phyloP scores from a whole-genome alignment of 2,329 filamentous ascomycete species.

The Botryotinia narcissicola region DNA sequence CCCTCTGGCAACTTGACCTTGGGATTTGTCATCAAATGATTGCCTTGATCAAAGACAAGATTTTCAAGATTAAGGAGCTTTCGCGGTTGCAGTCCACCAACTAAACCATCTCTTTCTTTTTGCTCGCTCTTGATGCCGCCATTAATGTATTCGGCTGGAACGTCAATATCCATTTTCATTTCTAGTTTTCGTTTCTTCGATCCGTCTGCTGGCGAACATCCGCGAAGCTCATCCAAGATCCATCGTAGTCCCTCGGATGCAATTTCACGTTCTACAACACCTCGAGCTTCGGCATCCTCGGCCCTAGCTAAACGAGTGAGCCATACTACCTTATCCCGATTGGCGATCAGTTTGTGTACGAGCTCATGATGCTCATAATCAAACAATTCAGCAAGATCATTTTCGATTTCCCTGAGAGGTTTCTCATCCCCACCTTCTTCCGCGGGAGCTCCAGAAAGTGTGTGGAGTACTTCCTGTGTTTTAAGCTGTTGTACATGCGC shows the following conservation, averaged over 20 bases:
- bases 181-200: conserved; percentile 67
- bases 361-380: conserved; percentile 95
- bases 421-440: conserved; percentile 79
- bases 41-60: conserved; percentile 94
- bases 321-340: conserved; percentile 94
- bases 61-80: conserved; percentile 93
- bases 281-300: conserved; percentile 73
- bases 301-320: conserved; percentile 82
- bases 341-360: conserved; percentile 85
- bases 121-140: conserved; percentile 51
- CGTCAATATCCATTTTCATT: conserved; percentile 93
- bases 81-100: conserved; percentile 81
- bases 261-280: conserved; percentile 85
- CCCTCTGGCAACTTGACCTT: conserved; percentile 92
- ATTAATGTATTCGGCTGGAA: conserved; percentile 59
- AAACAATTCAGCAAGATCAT: conserved; percentile 97
- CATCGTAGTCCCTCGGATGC: conserved; percentile 79
- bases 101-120: conserved; percentile 62
- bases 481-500: conserved; percentile 93
- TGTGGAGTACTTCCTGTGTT: conserved; percentile 77
- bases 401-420: conserved; percentile 88
- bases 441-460: conserved; percentile 73
- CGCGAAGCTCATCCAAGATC: conserved; percentile 85
- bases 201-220: conserved; percentile 59
- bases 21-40: conserved; percentile 99